phyloP scores from a whole-genome alignment of 352 stramenopile genomes.

The Phytophthora melonis region DNA sequence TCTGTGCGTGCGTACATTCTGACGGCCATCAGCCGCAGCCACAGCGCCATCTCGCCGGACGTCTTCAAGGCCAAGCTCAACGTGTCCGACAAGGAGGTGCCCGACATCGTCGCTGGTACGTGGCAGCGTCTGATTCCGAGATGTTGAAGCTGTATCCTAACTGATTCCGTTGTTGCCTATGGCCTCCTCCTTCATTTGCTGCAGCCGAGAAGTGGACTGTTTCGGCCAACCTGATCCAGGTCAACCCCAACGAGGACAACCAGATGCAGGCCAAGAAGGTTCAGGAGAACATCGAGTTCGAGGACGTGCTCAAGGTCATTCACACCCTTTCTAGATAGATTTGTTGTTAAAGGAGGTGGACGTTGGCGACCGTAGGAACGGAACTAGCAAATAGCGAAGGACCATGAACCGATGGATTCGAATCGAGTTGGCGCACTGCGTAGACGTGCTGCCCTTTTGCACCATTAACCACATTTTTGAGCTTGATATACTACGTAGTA shows the following conservation, averaged over 20 bases:
- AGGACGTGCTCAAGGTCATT: conserved; percentile 90
- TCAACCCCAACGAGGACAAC: conserved; percentile 84
- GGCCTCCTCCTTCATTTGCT: conserved; percentile 11
- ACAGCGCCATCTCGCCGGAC: conserved; percentile 65
- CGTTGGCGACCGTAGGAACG: conserved; percentile 9
- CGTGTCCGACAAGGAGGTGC: conserved; percentile 72
- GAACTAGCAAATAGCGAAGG: conserved; percentile 35
- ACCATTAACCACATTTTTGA: conserved; percentile 16
- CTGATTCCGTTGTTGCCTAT: conserved; percentile 13
- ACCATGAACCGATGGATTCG: conserved; percentile 22
- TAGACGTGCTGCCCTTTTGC: conserved; percentile 32
- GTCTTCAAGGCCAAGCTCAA: conserved; percentile 79
- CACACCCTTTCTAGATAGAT: conserved; percentile 90
- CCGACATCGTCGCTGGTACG: conserved; percentile 60
- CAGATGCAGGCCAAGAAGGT: conserved; percentile 90
- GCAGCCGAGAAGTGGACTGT: conserved; percentile 78
- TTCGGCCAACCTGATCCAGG: conserved; percentile 58
- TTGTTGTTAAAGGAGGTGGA: conserved; percentile 47
- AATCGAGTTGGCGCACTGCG: conserved; percentile 29
- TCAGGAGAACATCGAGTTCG: conserved; percentile 88
- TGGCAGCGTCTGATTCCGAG: conserved; percentile 15
- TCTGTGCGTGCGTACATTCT: conserved; percentile 84
- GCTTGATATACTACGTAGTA: conserved; percentile 2
- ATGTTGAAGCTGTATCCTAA: conserved; percentile 27
- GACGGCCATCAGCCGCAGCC: conserved; percentile 73